These are phyloP conservation scores for Persicaria maculosa DNA, from an alignment of 148 eudicot genomes.

Conservation along the genomic window DNA sequence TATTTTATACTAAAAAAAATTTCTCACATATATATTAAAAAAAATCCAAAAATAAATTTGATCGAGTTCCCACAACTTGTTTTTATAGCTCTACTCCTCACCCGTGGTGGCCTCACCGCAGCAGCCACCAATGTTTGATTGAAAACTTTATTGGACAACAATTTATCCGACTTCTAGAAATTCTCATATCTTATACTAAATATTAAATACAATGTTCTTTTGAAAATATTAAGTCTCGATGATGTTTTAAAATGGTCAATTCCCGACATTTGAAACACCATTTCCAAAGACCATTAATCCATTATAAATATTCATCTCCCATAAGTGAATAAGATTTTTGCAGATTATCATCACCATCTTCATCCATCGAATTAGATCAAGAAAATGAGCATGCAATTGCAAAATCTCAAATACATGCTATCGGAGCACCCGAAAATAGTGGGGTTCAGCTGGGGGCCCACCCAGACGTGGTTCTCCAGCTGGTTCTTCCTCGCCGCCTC, in stretches of 20 bases:
- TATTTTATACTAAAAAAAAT: no score
- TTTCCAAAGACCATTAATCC: background rate
- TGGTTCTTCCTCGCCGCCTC: slow-evolving; percentile 35
- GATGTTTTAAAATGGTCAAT: background rate
- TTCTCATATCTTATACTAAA: background rate
- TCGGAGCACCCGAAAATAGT: slow-evolving; percentile 37
- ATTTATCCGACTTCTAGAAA: background rate
- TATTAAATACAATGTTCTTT: background rate
- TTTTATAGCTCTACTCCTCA: no score
- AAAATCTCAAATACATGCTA: slow-evolving; percentile 24
- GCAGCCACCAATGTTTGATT: no score
- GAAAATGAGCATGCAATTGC: slow-evolving; percentile 1
- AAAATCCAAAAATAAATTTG: no score
- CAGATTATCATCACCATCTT: background rate
- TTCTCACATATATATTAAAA: no score
- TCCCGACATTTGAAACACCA: background rate
- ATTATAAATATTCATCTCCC: background rate
- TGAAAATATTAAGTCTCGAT: background rate
- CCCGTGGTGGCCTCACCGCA: no score
- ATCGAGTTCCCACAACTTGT: no score
- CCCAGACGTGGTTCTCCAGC: slow-evolving; percentile 41
- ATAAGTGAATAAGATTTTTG: background rate
- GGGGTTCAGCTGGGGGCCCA: slow-evolving; percentile 42
- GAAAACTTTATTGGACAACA: no score
- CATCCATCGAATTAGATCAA: background rate